phyloP scores from a whole-genome alignment of 202 grass and related monocot genomes.

The Panicum virgatum region DNA sequence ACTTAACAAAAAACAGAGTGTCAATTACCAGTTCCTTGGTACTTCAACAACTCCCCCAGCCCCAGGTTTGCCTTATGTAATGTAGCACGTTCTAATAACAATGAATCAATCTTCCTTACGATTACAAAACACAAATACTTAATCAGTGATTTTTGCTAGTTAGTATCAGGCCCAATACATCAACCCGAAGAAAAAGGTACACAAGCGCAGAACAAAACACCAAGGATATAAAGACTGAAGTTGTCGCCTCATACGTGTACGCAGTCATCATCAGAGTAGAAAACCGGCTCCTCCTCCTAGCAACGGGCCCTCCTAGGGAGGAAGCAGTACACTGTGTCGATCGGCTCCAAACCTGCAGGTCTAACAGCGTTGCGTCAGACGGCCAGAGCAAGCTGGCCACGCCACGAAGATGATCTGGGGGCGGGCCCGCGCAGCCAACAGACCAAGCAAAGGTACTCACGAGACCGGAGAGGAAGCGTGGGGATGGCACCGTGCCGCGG shows the following conservation, averaged over 20 bases:
- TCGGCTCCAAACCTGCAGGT: slow-evolving; percentile 36
- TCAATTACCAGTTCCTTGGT: neutral
- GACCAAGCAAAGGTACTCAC: neutral
- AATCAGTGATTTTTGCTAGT: neutral
- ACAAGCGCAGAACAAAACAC: neutral
- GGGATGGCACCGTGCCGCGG: neutral
- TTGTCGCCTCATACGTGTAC: slow-evolving; percentile 27
- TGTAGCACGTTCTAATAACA: neutral
- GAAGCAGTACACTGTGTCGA: neutral
- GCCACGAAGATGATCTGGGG: neutral
- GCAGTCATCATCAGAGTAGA: slow-evolving; percentile 24
- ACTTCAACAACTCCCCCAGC: too few species aligned
- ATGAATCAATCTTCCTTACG: neutral
- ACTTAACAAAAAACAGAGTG: neutral
- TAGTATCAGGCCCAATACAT: neutral
- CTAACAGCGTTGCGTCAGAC: neutral
- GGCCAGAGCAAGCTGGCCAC: too few species aligned
- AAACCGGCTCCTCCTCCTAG: neutral
- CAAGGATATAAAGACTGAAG: neutral
- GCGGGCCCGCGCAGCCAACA: too few species aligned
- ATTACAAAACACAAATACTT: neutral
- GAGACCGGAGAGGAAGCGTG: neutral
- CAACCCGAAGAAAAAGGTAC: neutral
- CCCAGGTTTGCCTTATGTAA: neutral
- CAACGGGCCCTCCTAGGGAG: neutral